Conservation (phyloP, 768 basidiomycete genomes). For the Brasilioporus rufonigricans region DNA sequence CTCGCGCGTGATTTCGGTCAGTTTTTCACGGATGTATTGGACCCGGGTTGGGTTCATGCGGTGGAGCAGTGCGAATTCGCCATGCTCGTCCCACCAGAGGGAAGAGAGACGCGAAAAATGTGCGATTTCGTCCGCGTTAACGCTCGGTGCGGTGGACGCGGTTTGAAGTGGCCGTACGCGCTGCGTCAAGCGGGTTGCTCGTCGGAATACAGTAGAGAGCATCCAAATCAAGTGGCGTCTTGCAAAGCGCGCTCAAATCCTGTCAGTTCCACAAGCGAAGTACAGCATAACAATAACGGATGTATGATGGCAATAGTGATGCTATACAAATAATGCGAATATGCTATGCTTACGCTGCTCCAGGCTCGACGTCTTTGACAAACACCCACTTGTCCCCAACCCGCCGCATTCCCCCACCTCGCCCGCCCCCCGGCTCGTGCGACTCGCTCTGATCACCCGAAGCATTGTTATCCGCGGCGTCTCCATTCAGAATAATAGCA, state of each 20-base stretch:
- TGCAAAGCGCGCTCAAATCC: no score
- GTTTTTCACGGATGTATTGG: conserved; percentile 76
- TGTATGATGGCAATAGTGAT: conserved; percentile 1
- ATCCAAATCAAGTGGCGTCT: no score
- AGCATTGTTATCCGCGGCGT: conserved; percentile 16
- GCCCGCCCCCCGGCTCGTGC: conserved; percentile 5
- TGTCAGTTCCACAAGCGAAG: no score
- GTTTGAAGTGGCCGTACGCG: conserved; percentile 21
- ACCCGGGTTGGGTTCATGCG: conserved; percentile 93
- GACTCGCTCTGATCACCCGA: conserved; percentile 1
- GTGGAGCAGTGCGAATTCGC: conserved; percentile 87
- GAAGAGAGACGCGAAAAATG: conserved; percentile 87
- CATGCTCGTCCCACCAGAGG: conserved; percentile 95
- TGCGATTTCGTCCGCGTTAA: conserved; percentile 80
- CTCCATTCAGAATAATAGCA: conserved; percentile 59
- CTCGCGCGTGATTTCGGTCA: conserved; percentile 61
- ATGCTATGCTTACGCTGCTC: conserved; percentile 4
- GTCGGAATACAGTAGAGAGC: conserved; percentile 21
- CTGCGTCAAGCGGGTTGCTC: conserved; percentile 8
- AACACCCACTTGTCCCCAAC: conserved; percentile 50
- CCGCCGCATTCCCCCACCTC: conserved; percentile 55
- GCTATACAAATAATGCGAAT: conserved; percentile 23
- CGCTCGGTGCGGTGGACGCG: conserved; percentile 31
- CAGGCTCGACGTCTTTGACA: no score
- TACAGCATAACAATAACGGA: no score